Base-by-base conservation (phyloP, 306 rosid species). In the Citrullus mucosospermus region DNA sequence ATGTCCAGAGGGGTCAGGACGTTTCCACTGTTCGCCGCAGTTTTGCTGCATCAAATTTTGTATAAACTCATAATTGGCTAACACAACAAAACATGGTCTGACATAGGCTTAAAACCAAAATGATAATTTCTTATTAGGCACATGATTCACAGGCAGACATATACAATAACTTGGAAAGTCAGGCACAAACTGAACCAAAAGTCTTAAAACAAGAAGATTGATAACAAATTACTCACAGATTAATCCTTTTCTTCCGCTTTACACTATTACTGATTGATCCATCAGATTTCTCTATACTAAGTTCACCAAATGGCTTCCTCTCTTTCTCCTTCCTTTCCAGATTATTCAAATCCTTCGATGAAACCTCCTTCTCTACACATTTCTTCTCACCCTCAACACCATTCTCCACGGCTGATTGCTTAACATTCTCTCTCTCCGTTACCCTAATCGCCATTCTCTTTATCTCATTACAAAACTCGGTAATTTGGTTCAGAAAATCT, bases 391-490 rank as follows among this genome's bases (percentile, higher is more conserved):
- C 75, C 62, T 53, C 89, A 43, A 77, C 76, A 66, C 76, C 78
- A 82, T 81, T 87, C 65, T 18, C 50, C 15, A 61, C 81, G 38
- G 51, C 82, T 71, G 59, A 46, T 55, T 48, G 80, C 76, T 84
- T 91, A 41, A 77, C 85, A 76, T 86, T 82, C 73, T 91, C 97
- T 82, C 85, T 84, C 86, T 90, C 97, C 83, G 78, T 91, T 0
- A 80, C 81, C 82, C 91, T 88, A 50, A 68, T 82, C 0, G 96
- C 93, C 89, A 96, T 65, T 85, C 85, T 91, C 88, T 92, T 96
- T 87, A 96, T 80, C 34, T 96, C 99, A 63, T 78, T 88, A 81
- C 97, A 96, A 84, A 96, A 92, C 59, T 91, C 99, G 2, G 98
- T 87, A 81, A 96, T 90, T 82, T 91, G 99, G 77, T 86, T 89